Percentiles rank a stretch among this genome's conserved stretches.
These are phyloP conservation scores for Trichoderma cornu-damae DNA, from an alignment of 2,329 filamentous ascomycete species.

Conservation along the genomic window DNA sequence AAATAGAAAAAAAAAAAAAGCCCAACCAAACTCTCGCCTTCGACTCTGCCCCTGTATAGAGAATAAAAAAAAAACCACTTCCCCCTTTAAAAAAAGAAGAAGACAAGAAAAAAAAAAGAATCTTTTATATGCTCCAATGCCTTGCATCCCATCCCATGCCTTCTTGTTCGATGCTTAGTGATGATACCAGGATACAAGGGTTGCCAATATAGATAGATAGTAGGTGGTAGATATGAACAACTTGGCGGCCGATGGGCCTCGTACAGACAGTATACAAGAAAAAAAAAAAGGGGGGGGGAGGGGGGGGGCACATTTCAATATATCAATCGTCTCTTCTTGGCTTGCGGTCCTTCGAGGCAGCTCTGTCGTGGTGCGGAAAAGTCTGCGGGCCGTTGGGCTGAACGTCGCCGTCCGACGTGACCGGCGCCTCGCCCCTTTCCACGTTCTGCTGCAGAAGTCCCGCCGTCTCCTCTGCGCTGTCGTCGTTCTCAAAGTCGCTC, in stretches of 20 bases:
- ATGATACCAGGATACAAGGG: background rate
- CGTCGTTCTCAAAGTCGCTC: slow-evolving; percentile 41
- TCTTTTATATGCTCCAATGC: background rate
- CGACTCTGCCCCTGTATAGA: background rate
- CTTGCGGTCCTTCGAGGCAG: slow-evolving; percentile 4
- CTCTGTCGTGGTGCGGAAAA: slow-evolving; percentile 18
- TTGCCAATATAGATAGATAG: background rate
- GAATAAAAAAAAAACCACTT: background rate
- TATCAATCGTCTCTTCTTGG: background rate
- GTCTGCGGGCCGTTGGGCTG: slow-evolving; percentile 32
- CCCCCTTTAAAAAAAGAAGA: background rate
- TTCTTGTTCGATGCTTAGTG: background rate
- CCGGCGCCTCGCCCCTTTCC: slow-evolving; percentile 34
- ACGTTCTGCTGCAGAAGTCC: slow-evolving; percentile 41
- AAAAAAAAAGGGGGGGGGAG: too few relatives aligned
- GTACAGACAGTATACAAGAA: background rate
- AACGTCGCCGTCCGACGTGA: slow-evolving; percentile 39
- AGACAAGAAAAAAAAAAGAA: background rate
- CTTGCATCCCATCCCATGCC: background rate
- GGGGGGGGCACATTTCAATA: too few relatives aligned
- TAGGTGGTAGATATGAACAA: background rate
- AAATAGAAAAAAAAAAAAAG: too few relatives aligned
- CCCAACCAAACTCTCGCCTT: background rate
- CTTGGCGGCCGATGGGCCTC: background rate
- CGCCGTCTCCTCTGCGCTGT: slow-evolving; percentile 41